Evolutionary conservation across 192 early-diverging fungal species (phyloP).

Genomic region (Pecoramyces ruminantium): DNA sequence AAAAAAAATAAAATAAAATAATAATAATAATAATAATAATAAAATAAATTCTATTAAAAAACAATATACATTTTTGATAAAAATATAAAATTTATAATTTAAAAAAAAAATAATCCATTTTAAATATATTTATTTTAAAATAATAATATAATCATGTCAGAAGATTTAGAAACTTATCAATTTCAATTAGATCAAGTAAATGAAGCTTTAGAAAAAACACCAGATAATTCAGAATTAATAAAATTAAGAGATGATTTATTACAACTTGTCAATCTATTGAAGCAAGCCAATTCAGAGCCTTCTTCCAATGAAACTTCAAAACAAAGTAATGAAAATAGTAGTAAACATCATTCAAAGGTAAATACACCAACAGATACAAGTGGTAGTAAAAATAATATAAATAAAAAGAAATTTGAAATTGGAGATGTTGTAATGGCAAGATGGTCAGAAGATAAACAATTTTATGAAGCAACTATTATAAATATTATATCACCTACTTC

Average conservation of each 20-base stretch:
- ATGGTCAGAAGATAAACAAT: neutral
- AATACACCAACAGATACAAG: neutral
- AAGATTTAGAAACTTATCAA: constrained; percentile 35
- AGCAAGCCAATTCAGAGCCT: neutral
- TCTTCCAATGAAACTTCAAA: constrained; percentile 7
- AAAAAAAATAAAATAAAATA: too few relatives aligned
- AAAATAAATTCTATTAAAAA: too few relatives aligned
- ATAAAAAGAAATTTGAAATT: neutral
- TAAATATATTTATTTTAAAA: neutral
- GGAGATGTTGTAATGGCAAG: neutral
- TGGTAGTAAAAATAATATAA: neutral
- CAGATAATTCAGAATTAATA: constrained; percentile 45
- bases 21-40: too few relatives aligned
- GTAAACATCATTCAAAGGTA: neutral
- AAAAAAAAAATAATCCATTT: too few relatives aligned
- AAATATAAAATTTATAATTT: too few relatives aligned
- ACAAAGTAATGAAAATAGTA: neutral
- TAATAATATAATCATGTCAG: constrained; percentile 2
- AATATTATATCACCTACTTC: neutral
- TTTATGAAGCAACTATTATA: neutral
- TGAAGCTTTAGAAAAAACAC: constrained; percentile 44
- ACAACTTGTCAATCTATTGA: constrained; percentile 45
- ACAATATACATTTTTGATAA: too few relatives aligned
- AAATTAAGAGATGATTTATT: constrained; percentile 45
- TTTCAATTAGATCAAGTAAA: constrained; percentile 59